Conservation (phyloP, 495 filamentous ascomycete species). For the Pyrenula aspistea region DNA sequence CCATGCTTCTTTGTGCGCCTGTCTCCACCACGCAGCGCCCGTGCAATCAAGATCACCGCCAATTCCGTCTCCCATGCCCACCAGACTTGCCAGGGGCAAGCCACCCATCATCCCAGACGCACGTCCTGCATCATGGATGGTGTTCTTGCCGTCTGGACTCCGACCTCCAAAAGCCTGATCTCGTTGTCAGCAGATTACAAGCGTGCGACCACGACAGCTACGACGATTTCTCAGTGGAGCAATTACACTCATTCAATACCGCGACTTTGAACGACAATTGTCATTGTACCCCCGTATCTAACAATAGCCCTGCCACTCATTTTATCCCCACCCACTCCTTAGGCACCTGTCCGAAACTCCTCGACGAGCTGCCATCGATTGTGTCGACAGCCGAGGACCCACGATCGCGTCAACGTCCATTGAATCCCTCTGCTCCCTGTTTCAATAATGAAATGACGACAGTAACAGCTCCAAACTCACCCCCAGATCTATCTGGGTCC, state of each 20-base stretch:
- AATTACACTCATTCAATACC: background rate
- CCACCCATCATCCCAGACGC: background rate
- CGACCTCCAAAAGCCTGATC: background rate
- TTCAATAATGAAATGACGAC: slow-evolving; percentile 44
- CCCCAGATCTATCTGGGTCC: slow-evolving; percentile 71
- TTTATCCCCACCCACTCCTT: background rate
- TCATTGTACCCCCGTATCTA: background rate
- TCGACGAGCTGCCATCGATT: background rate
- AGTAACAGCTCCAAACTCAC: slow-evolving; percentile 55
- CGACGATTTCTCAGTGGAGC: background rate
- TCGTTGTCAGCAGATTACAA: background rate
- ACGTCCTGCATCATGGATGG: background rate
- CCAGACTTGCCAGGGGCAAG: background rate
- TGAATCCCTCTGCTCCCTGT: slow-evolving; percentile 4
- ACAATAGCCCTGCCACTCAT: background rate
- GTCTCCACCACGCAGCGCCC: background rate
- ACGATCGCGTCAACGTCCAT: slow-evolving; percentile 5
- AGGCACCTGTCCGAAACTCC: background rate
- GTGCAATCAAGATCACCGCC: background rate
- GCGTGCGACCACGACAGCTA: background rate
- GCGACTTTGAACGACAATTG: background rate
- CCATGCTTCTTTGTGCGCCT: background rate
- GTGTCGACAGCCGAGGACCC: background rate
- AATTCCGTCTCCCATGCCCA: background rate
- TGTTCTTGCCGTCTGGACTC: background rate